Evolutionary conservation across 2,329 filamentous ascomycete species (phyloP), one percentile per base, ranked within the genome.

Genomic region (Penicillium sp.): DNA sequence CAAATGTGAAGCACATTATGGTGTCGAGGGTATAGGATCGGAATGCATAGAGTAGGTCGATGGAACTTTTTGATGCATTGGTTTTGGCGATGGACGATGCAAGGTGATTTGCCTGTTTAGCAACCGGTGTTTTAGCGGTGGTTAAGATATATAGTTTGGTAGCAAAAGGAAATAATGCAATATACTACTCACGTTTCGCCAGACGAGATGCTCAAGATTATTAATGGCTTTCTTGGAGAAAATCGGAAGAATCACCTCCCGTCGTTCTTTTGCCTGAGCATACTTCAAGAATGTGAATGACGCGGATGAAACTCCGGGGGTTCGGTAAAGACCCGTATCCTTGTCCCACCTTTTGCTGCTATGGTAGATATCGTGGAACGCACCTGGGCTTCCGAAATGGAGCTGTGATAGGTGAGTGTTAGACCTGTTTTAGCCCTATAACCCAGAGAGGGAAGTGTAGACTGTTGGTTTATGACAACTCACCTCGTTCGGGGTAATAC

Each of bases 331-430:
- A 15, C 56, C 56, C n/a, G 52, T 23, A 25, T 58, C 56, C 13
- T 58, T 58, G 44, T 58, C 56, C 56, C 56, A 58, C 35, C 52
- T 55, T n/a, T 55, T 58, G 51, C 56, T 58, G 45, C 45, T 44
- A 41, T 58, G 45, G 17, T 58, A 58, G 31, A 58, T 58, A 50
- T 58, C 56, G 36, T 55, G 56, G 27, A 58, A 58, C 15, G 56
- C 56, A 23, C 38, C 29, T 23, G 56, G 56, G 33, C 17, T 58
- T 49, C 56, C 56, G 2, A 55, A 58, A 45, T 58, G 56, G 21
- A 58, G 52, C 56, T 58, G 25, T 55, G 23, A 43, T 19, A 31
- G 27, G 38, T 47, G n/a, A 50, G 53, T 33, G 21, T 39, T 12
- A 35, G 17, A 38, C 13, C n/a, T 27, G 9, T 27, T 12, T 19